A percentile compares a stretch with the other conserved stretches of the same genome.
Conservation (phyloP, 2,329 filamentous ascomycete species). For the Metarhizium sp. region DNA sequence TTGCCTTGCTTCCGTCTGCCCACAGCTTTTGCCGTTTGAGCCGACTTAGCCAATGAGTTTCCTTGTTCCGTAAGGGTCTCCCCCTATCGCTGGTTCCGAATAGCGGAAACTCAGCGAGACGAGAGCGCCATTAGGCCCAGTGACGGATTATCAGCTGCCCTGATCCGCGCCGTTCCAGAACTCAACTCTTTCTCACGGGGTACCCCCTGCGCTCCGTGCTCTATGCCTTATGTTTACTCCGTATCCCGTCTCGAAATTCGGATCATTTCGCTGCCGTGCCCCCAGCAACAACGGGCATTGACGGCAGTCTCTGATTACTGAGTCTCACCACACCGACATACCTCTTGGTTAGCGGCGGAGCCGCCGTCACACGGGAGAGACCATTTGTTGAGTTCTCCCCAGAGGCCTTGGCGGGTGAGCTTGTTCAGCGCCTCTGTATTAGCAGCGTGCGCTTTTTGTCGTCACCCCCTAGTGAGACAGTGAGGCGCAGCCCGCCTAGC, state of each 20-base stretch:
- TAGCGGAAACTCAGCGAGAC: background rate
- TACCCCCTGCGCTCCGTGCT: background rate
- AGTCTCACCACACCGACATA: background rate
- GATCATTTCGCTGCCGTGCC: too few species aligned
- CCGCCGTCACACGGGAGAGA: background rate
- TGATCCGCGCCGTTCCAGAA: background rate
- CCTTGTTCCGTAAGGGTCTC: background rate
- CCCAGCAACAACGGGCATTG: too few species aligned
- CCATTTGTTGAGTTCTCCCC: background rate
- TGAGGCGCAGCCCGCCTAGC: background rate
- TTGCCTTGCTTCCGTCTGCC: background rate
- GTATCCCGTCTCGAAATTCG: too few species aligned
- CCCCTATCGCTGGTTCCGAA: too few species aligned
- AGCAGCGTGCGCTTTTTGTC: background rate
- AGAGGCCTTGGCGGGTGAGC: background rate
- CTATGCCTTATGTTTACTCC: too few species aligned
- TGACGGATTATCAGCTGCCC: background rate
- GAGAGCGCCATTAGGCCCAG: background rate
- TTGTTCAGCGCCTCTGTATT: background rate
- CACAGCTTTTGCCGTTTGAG: background rate
- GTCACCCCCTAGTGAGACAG: background rate
- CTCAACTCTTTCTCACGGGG: background rate
- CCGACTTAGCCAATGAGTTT: background rate
- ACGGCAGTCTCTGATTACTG: background rate
- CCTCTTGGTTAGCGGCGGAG: background rate